phyloP scores from a whole-genome alignment of 192 early-diverging fungal species.

The Coemansia aciculifera region DNA sequence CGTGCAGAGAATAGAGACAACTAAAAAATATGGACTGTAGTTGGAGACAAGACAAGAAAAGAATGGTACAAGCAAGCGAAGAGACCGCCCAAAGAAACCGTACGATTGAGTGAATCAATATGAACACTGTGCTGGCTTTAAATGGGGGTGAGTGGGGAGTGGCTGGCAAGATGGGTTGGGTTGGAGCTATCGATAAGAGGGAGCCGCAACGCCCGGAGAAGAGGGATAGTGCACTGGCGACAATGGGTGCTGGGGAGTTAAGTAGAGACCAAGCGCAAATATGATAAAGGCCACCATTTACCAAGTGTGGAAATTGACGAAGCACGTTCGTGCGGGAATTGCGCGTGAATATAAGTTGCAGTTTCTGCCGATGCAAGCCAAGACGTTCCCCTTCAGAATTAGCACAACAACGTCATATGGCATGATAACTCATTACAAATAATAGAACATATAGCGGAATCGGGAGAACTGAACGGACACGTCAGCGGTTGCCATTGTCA shows the following conservation, averaged over 20 bases:
- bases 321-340: background rate
- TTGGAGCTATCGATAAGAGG: background rate
- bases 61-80: slow-evolving; percentile 10
- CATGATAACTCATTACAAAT: background rate
- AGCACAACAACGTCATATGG: background rate
- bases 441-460: background rate
- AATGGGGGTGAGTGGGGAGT: background rate
- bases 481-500: background rate
- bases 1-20: slow-evolving; percentile 3
- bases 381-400: background rate
- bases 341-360: background rate
- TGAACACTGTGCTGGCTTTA: background rate
- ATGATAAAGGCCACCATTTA: background rate
- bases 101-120: background rate
- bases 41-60: background rate
- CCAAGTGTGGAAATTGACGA: background rate
- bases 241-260: background rate
- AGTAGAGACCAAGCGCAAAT: background rate
- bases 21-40: background rate
- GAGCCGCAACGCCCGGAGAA: background rate
- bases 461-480: background rate
- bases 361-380: background rate
- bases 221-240: background rate
- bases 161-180: background rate
- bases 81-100: background rate